These are phyloP conservation scores for Fusarium staphyleae DNA, from an alignment of 2,329 filamentous ascomycete genomes.

Conservation along the genomic window DNA sequence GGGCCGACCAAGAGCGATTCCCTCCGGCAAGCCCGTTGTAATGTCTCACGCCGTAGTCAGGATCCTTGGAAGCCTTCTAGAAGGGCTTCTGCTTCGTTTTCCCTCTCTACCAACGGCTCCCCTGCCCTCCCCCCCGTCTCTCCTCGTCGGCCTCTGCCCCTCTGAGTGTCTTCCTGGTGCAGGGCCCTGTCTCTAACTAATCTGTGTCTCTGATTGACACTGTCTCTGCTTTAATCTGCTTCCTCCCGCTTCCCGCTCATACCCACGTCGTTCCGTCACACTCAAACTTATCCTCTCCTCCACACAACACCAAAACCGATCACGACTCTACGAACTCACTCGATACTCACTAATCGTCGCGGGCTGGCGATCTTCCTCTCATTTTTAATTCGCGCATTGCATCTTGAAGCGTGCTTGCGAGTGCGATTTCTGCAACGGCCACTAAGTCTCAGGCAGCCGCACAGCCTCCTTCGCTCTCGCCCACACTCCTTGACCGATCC, in stretches of 20 bases:
- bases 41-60: slow-evolving; percentile 39
- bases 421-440: slow-evolving; percentile 9
- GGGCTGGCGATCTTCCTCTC: slow-evolving; percentile 40
- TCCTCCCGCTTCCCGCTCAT: slow-evolving; percentile 25
- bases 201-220: slow-evolving; percentile 6
- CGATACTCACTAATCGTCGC: slow-evolving; percentile 35
- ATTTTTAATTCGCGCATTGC: slow-evolving; percentile 26
- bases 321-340: slow-evolving; percentile 31
- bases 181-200: not conserved
- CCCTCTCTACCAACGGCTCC: slow-evolving; percentile 15
- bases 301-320: slow-evolving; percentile 12
- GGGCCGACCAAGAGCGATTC: slow-evolving; percentile 37
- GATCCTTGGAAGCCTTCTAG: slow-evolving; percentile 45
- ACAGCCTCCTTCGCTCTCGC: slow-evolving; percentile 14
- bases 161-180: slow-evolving; percentile 9
- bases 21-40: slow-evolving; percentile 43
- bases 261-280: slow-evolving; percentile 9
- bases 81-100: slow-evolving; percentile 33
- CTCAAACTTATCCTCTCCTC: slow-evolving; percentile 14
- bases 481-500: slow-evolving; percentile 25
- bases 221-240: slow-evolving; percentile 29
- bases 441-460: slow-evolving; percentile 9
- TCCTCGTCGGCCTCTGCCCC: not conserved
- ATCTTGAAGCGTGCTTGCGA: slow-evolving; percentile 17
- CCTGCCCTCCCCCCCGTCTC: slow-evolving; percentile 5